Percentiles rank a stretch among this genome's conserved stretches.
Evolutionary conservation across 129 eudicot species (phyloP).

Genomic region (Chrysanthemum lavandulifolium): DNA sequence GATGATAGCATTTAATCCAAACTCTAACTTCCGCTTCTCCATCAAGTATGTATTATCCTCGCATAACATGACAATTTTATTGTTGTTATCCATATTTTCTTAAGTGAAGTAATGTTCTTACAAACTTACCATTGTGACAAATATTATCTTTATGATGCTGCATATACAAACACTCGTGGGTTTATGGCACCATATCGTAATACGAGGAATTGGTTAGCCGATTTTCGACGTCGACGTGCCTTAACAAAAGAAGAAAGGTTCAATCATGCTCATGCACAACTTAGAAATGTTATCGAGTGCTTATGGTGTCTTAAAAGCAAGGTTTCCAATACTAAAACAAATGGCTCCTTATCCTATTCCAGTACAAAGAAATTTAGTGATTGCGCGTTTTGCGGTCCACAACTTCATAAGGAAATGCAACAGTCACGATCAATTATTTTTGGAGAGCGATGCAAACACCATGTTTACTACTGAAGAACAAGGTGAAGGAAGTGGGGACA

Average conservation of each 20-base stretch:
- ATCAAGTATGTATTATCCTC: background rate
- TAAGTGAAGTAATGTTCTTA: too few species aligned
- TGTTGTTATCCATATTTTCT: background rate
- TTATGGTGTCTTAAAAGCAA: background rate
- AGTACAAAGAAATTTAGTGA: background rate
- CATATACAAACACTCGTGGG: conserved; percentile 9
- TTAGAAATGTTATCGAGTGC: background rate
- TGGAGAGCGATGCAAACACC: background rate
- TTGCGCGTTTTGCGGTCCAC: background rate
- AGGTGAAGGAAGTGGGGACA: background rate
- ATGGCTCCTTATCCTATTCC: conserved; percentile 1
- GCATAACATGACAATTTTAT: background rate
- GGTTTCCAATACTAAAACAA: background rate
- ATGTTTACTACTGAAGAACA: background rate
- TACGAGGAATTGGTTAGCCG: background rate
- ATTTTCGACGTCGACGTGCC: conserved; percentile 2
- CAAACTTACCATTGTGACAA: background rate
- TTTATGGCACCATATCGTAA: conserved; percentile 15
- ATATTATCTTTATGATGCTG: conserved; percentile 21
- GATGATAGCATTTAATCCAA: too few species aligned
- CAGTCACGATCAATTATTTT: background rate
- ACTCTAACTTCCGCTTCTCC: too few species aligned
- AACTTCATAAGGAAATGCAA: background rate
- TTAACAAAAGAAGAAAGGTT: conserved; percentile 9
- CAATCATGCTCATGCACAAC: conserved; percentile 20